Percentiles rank a stretch among this genome's conserved stretches.
These are phyloP conservation scores for Histomonas meleagridis DNA, from an alignment of 208 protist genomes.

Conservation along the genomic window DNA sequence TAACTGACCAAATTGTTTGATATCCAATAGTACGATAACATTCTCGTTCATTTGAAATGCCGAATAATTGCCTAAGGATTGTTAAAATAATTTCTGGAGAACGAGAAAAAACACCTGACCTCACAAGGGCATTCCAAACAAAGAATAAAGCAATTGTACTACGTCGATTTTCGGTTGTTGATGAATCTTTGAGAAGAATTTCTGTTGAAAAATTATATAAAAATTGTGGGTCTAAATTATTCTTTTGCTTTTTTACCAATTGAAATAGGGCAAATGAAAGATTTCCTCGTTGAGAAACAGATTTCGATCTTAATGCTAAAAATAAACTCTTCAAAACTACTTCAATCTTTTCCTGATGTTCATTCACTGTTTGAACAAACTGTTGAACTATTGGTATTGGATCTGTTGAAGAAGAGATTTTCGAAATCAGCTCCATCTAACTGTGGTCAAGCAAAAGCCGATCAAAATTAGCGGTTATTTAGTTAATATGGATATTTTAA, in stretches of 20 bases:
- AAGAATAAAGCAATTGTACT: background rate
- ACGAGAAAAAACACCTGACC: background rate
- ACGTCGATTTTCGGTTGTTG: background rate
- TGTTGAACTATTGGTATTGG: background rate
- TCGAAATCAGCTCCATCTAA: background rate
- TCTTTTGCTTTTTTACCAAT: background rate
- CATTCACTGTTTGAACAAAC: background rate
- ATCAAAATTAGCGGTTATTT: too few species aligned
- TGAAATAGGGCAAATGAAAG: background rate
- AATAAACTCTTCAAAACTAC: background rate
- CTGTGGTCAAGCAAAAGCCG: too few species aligned
- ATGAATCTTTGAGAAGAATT: background rate
- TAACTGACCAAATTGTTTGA: background rate
- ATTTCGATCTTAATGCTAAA: background rate
- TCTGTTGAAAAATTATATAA: slow-evolving; percentile 17
- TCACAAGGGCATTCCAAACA: background rate
- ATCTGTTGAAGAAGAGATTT: background rate
- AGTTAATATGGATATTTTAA: too few species aligned
- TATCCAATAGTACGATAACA: background rate
- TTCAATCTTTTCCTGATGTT: background rate
- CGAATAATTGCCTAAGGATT: background rate
- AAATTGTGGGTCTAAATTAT: background rate
- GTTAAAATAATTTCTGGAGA: background rate
- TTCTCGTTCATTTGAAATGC: background rate
- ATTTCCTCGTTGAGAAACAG: background rate